These are phyloP conservation scores for Neopestalotiopsis sp. DNA, from an alignment of 2,329 filamentous ascomycete genomes.

Conservation along the genomic window DNA sequence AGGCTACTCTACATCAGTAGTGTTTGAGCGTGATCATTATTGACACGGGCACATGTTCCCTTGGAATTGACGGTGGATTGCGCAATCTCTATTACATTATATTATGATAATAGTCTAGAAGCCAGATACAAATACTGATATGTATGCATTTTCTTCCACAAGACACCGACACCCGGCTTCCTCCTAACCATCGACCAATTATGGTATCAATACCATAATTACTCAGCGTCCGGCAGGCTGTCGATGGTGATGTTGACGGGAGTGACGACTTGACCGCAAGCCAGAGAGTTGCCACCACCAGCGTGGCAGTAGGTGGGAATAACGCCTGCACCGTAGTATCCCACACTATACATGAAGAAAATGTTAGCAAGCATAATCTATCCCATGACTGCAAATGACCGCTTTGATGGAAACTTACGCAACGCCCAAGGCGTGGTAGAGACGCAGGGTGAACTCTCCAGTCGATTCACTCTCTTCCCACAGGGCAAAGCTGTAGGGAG, in stretches of 20 bases:
- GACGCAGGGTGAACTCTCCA: not conserved
- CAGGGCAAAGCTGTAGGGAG: not conserved
- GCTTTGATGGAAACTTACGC: not conserved
- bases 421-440: not conserved
- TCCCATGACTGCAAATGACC: no score
- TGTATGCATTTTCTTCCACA: no score
- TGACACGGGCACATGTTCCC: no score
- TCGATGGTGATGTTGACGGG: constrained; percentile 4
- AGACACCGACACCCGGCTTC: no score
- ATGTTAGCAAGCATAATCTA: not conserved
- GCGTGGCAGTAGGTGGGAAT: constrained; percentile 1
- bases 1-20: no score
- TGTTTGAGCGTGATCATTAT: no score
- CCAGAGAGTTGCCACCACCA: not conserved
- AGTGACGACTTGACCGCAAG: not conserved
- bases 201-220: not conserved
- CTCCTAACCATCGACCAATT: not conserved
- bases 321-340: not conserved
- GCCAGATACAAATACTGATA: not conserved
- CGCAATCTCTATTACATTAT: not conserved
- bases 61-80: no score
- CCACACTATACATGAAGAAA: not conserved
- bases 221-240: not conserved
- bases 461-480: not conserved
- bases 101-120: not conserved